Percentiles rank a stretch among this genome's conserved stretches.
Conservation (phyloP, 2,329 filamentous ascomycete genomes). For the Ophiostoma sp. region DNA sequence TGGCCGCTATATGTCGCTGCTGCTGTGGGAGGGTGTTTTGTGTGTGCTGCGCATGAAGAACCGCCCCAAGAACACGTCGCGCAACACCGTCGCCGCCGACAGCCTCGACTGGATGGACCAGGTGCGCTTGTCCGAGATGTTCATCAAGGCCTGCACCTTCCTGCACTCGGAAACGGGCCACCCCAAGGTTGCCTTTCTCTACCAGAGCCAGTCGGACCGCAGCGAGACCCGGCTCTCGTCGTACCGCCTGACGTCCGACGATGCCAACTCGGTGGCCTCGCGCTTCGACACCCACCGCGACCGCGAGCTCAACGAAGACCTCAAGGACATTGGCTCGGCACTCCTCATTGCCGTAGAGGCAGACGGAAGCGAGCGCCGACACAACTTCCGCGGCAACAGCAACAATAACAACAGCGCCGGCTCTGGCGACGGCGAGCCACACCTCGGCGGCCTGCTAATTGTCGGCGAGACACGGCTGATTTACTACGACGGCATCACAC, state of each 20-base stretch:
- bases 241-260: constrained; percentile 54
- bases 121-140: constrained; percentile 53
- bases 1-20: constrained; percentile 53
- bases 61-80: constrained; percentile 35
- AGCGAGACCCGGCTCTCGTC: constrained; percentile 52
- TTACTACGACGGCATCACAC: constrained; percentile 76
- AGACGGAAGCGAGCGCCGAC: constrained; percentile 52
- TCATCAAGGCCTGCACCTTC: constrained; percentile 54
- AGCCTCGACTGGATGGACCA: constrained; percentile 48
- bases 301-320: constrained; percentile 49
- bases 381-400: constrained; percentile 49
- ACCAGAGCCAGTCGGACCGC: constrained; percentile 48
- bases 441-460: constrained; percentile 64
- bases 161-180: constrained; percentile 54
- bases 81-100: constrained; percentile 29
- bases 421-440: constrained; percentile 47
- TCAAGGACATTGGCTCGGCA: constrained; percentile 51
- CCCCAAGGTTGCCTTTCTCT: constrained; percentile 53
- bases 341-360: constrained; percentile 59
- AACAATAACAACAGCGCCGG: constrained; percentile 8
- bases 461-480: constrained; percentile 75
- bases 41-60: constrained; percentile 49
- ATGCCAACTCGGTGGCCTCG: constrained; percentile 49
- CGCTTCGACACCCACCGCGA: constrained; percentile 52
- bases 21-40: constrained; percentile 56